Evolutionary conservation across 1,139 yeast species (phyloP), one percentile per base, ranked within the genome.

Genomic region (Pichia sp.): DNA sequence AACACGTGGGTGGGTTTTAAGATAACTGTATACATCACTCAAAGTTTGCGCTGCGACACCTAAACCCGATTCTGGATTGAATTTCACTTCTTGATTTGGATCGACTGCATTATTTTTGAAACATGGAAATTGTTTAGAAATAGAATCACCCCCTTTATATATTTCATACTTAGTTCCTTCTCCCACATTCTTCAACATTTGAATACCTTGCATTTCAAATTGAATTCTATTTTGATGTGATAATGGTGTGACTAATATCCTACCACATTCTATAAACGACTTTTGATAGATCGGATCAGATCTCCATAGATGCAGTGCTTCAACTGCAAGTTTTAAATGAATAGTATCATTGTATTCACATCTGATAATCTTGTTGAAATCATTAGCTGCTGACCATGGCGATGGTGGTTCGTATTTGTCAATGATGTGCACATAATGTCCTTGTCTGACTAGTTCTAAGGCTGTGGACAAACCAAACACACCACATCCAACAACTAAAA

Each of bases 311-410:
- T 63, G 48, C 44, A 72, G 49, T 2, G 77, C 75, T 52, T 75
- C 78, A 10, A 72, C 56, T 0, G 78, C 63, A 49, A 75, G 45
- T 45, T 61, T 61, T 3, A 75, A 61, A 52, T 73, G 72, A 28
- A 66, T 54, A 4, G 54, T 46, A 47, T 71, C 71, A 19, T 65
- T 58, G 49, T 73, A 73, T 50, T 72, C 77, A 15, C 70, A 62
- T 47, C 78, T 62, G n/a, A 75, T 68, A 45, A 75, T 74, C 57
- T 75, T 75, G 57, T 75, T 75, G 51, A 67, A 62, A 54, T 75
- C 79, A 45, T 67, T 67, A 7, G 77, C 74, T n/a, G 79, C 80
- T 3, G 78, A 70, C 61, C 71, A 63, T 0, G 73, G 71, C 0
- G 79, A 74, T 9, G 79, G 79, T 2, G 72, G 67, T 18, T 67